Base-by-base conservation (phyloP, 495 filamentous ascomycete genomes). In the Penicillium arizonense region DNA sequence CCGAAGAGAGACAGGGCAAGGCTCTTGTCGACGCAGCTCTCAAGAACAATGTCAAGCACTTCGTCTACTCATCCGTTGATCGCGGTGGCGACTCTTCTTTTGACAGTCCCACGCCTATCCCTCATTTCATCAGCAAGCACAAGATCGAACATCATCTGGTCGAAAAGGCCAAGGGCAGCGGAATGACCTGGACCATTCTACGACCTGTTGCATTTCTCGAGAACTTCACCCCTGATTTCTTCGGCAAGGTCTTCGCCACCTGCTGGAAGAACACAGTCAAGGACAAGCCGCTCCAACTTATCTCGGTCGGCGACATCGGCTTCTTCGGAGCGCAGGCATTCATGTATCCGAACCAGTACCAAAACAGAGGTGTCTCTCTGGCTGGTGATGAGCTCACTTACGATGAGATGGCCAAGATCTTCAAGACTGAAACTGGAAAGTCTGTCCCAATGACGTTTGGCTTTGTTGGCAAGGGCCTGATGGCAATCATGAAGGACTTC, bases 61-160 rank as follows among this genome's bases (percentile, higher is more conserved):
- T 88, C 65, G 79, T 88, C 23, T 87, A 87, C 67, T 72, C 70
- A n/a, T 83, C 79, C 28, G 85, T 87, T 5, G 87, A 88, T 51
- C 82, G 85, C 14, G 84, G 84, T 47, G 85, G 85, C 47, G 77
- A 82, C 26, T 63, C 28, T 32, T 80, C 75, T 48, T 75, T 71
- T 60, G 56, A 68, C 8, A 83, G 77, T 50, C 75, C 81, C 9
- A 87, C 86, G 2, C 54, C 72, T 3, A 69, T 87, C 44, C 76
- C 78, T 47, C 85, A 88, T 63, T 89, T 88, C 60, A 55, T 66
- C 47, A 67, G 59, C 61, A 89, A 89, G 71, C 79, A 86, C 62
- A 67, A 82, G 33, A 77, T 88, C 61, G 84, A 89, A 70, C 44
- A 73, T 39, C 69, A 88, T 56, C 73, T 91, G 18, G 67, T 76